Percentiles rank a stretch among this genome's conserved stretches.
Evolutionary conservation across 2,329 filamentous ascomycete species (phyloP).

Genomic region (Colletotrichum horii): DNA sequence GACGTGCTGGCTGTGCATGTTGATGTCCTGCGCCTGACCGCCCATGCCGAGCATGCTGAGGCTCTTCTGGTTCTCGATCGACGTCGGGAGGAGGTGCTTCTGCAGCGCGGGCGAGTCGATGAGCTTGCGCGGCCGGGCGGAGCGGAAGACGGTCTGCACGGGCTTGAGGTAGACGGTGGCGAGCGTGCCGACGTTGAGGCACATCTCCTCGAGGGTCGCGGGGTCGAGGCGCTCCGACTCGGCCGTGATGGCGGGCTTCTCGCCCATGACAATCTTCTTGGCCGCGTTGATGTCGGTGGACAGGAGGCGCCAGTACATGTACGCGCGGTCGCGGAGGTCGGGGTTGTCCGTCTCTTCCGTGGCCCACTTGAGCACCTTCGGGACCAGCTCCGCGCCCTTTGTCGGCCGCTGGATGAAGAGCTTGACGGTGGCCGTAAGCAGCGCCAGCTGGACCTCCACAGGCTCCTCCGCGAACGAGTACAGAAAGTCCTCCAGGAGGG

Average conservation of each 20-base stretch:
- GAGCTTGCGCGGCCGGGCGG: constrained; percentile 79
- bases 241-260: constrained; percentile 94
- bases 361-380: constrained; percentile 96
- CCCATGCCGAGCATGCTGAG: constrained; percentile 64
- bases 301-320: constrained; percentile 99
- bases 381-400: constrained; percentile 91
- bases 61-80: constrained; percentile 62
- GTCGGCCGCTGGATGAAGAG: constrained; percentile 97
- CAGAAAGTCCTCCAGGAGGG: constrained; percentile 91
- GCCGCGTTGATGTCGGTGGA: constrained; percentile 90
- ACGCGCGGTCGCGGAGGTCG: constrained; percentile 91
- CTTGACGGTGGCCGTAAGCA: constrained; percentile 96
- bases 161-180: constrained; percentile 98
- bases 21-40: constrained; percentile 55
- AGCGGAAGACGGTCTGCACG: constrained; percentile 94
- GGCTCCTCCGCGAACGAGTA: constrained; percentile 94
- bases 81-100: constrained; percentile 67
- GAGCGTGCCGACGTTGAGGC: constrained; percentile 91
- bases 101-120: constrained; percentile 87
- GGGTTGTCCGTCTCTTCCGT: constrained; percentile 99
- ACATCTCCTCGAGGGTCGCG: constrained; percentile 93
- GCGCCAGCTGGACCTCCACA: constrained; percentile 91
- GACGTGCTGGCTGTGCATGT: constrained; percentile 42
- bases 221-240: constrained; percentile 95
- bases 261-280: constrained; percentile 91